A percentile compares a stretch with the other conserved stretches of the same genome.
Evolutionary conservation across 768 basidiomycete species (phyloP).

Genomic region (Omphalotus guepiniiformis): DNA sequence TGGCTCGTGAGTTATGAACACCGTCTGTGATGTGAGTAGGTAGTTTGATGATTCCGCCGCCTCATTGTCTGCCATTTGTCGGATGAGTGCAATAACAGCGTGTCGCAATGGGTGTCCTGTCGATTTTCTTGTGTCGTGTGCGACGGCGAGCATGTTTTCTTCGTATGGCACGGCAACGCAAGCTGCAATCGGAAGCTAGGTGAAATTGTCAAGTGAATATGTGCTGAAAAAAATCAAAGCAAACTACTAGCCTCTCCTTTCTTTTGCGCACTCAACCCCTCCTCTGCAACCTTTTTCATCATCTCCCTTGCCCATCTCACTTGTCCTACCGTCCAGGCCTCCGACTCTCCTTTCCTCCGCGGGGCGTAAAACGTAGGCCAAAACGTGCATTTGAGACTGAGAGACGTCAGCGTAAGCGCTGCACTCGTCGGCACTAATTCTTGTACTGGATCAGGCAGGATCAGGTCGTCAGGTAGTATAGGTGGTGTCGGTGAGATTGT

Average conservation of each 20-base stretch:
- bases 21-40: conserved; percentile 75
- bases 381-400: conserved; percentile 60
- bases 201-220: background rate
- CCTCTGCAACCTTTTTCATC: conserved; percentile 46
- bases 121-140: conserved; percentile 68
- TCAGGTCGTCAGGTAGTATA: conserved; percentile 42
- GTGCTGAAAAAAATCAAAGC: background rate
- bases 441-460: conserved; percentile 50
- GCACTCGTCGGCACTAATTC: conserved; percentile 59
- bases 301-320: conserved; percentile 75
- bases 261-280: conserved; percentile 42
- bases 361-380: conserved; percentile 87
- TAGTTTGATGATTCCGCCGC: conserved; percentile 52
- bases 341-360: conserved; percentile 59
- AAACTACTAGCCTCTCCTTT: conserved; percentile 53
- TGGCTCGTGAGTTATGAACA: conserved; percentile 95
- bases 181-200: conserved; percentile 71
- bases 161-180: conserved; percentile 57
- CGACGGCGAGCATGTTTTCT: conserved; percentile 31
- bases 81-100: conserved; percentile 73
- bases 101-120: conserved; percentile 79
- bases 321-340: conserved; percentile 62
- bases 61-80: conserved; percentile 51
- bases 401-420: conserved; percentile 64
- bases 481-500: conserved; percentile 35